Conservation (phyloP, 225 moss, liverwort and hornwort genomes). For the Polytrichum commune region DNA sequence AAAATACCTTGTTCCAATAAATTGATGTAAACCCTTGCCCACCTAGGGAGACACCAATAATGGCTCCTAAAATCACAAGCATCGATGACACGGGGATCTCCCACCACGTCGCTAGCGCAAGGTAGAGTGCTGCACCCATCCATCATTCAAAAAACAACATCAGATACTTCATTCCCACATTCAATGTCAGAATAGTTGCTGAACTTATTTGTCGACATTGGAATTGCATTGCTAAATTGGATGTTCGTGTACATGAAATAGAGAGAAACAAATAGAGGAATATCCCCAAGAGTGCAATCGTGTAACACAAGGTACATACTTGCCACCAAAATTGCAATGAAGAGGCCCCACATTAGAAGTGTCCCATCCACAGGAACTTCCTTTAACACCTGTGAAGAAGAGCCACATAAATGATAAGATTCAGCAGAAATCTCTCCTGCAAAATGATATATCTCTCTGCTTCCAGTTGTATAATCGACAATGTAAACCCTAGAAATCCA, state of each 20-base stretch:
- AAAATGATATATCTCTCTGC: no score
- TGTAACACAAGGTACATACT: conserved; percentile 8
- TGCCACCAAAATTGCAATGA: conserved; percentile 27
- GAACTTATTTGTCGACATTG: no score
- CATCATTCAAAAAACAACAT: no score
- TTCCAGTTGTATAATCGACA: background rate
- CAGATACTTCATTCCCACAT: no score
- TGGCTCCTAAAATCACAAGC: conserved; percentile 17
- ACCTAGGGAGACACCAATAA: conserved; percentile 28
- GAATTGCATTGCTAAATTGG: no score
- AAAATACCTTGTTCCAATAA: conserved; percentile 23
- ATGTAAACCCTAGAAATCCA: background rate
- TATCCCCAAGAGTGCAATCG: no score
- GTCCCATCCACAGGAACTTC: conserved; percentile 19
- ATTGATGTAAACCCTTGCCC: conserved; percentile 20
- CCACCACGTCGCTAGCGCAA: conserved; percentile 20
- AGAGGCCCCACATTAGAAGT: conserved; percentile 35
- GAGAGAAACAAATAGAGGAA: no score
- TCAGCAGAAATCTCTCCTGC: no score
- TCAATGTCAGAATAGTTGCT: no score
- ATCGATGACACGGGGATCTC: conserved; percentile 24
- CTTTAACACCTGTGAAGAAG: conserved; percentile 14
- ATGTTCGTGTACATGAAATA: no score
- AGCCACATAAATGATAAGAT: background rate
- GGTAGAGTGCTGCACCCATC: conserved; percentile 18